These are phyloP conservation scores for Reutealis trisperma DNA, from an alignment of 345 rosid species.

Conservation along the genomic window DNA sequence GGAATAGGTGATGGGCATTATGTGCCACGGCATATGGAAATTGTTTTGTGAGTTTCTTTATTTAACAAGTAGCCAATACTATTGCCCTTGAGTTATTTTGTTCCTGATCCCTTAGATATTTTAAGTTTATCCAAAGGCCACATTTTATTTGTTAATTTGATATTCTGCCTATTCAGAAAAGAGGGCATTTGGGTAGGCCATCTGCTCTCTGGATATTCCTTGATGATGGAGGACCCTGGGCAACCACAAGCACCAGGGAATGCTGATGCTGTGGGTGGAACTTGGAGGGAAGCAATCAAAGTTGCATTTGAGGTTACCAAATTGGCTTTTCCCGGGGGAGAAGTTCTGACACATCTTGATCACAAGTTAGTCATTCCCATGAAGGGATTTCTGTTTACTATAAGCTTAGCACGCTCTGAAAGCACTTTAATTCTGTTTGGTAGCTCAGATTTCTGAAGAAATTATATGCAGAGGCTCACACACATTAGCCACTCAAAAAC, in stretches of 20 bases:
- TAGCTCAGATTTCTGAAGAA: not conserved
- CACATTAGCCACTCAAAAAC: not conserved
- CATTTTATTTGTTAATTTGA: not conserved
- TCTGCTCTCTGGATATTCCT: conserved; percentile 79
- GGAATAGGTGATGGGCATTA: conserved; percentile 96
- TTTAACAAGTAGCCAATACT: not conserved
- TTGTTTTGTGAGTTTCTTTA: conserved; percentile 50
- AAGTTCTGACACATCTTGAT: conserved; percentile 87
- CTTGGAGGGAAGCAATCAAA: conserved; percentile 75
- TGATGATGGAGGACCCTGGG: conserved; percentile 78
- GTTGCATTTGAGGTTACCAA: conserved; percentile 76
- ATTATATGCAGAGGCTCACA: not conserved
- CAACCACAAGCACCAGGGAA: conserved; percentile 36
- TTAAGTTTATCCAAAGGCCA: not conserved
- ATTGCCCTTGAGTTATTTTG: not conserved
- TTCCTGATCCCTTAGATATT: not conserved
- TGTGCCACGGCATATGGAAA: conserved; percentile 89
- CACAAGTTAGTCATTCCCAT: conserved; percentile 52
- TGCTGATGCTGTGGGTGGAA: conserved; percentile 51
- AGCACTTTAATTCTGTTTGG: not conserved
- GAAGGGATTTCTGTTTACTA: not conserved
- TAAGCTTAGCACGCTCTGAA: not conserved
- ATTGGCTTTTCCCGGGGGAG: conserved; percentile 77
- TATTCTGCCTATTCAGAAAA: conserved; percentile 46
- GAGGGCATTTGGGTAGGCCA: conserved; percentile 88